Percentiles rank a stretch among this genome's conserved stretches.
phyloP scores from a whole-genome alignment of 192 early-diverging fungal genomes.

The Lobulomyces angularis region DNA sequence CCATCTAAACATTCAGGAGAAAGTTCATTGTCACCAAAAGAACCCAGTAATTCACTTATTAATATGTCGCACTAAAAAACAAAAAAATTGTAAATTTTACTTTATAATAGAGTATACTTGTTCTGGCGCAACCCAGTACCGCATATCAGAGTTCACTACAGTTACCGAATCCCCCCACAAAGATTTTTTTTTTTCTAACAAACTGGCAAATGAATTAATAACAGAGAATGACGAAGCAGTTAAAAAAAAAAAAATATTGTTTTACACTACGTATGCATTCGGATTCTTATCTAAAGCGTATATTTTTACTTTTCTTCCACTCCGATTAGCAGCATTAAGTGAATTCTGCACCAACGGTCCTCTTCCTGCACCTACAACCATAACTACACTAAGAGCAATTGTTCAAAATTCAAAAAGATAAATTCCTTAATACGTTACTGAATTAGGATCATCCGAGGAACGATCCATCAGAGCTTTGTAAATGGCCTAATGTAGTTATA shows the following conservation, averaged over 20 bases:
- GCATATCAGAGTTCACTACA: slow-evolving; percentile 85
- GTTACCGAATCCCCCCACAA: slow-evolving; percentile 72
- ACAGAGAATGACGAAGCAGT: not conserved
- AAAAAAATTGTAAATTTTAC: slow-evolving; percentile 14
- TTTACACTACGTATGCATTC: slow-evolving; percentile 72
- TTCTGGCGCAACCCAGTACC: slow-evolving; percentile 59
- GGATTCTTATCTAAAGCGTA: slow-evolving; percentile 95
- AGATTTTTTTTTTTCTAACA: slow-evolving; percentile 58
- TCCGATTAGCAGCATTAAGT: slow-evolving; percentile 57
- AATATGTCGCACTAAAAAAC: slow-evolving; percentile 67
- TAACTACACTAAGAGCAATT: slow-evolving; percentile 44
- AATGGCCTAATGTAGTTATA: slow-evolving; percentile 9
- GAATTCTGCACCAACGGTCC: slow-evolving; percentile 87
- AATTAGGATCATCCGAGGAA: slow-evolving; percentile 6
- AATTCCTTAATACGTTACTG: slow-evolving; percentile 2
- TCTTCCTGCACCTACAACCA: slow-evolving; percentile 91
- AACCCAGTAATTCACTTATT: slow-evolving; percentile 90
- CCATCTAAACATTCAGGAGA: slow-evolving; percentile 97
- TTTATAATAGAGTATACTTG: slow-evolving; percentile 32
- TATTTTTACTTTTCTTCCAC: slow-evolving; percentile 47
- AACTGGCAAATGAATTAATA: slow-evolving; percentile 21
- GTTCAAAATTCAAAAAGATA: slow-evolving; percentile 2
- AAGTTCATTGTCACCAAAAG: slow-evolving; percentile 96
- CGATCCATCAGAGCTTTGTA: slow-evolving; percentile 27
- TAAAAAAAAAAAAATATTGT: not conserved